phyloP scores from a whole-genome alignment of 345 rosid species.

The Clarkia xantiana region DNA sequence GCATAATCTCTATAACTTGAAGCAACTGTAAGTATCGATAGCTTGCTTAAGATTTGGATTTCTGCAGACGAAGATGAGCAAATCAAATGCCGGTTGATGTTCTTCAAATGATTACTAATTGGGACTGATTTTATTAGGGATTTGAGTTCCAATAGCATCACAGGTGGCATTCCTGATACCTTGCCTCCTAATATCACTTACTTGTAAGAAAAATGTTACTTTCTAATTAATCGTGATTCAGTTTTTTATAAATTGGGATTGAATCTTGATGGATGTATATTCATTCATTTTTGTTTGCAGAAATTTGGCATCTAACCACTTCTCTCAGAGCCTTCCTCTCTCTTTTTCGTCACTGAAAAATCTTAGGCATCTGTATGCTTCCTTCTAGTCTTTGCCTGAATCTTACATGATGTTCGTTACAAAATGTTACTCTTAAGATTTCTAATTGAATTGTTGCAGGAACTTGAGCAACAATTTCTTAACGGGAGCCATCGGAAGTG shows the following conservation, averaged over 20 bases:
- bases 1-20: slow-evolving; percentile 47
- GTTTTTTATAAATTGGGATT: too few species aligned
- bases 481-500: slow-evolving; percentile 74
- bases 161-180: slow-evolving; percentile 58
- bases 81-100: slow-evolving; percentile 2
- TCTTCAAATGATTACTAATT: not conserved
- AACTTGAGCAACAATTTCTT: slow-evolving; percentile 73
- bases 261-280: too few species aligned
- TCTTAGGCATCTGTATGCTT: slow-evolving; percentile 55
- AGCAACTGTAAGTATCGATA: slow-evolving; percentile 47
- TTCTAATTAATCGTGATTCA: too few species aligned
- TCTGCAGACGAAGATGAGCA: not conserved
- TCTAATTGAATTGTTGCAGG: slow-evolving; percentile 24
- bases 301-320: slow-evolving; percentile 63
- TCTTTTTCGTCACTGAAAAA: slow-evolving; percentile 41
- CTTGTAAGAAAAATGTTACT: slow-evolving; percentile 30
- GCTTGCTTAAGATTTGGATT: not conserved
- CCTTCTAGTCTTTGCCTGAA: not conserved
- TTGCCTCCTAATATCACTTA: slow-evolving; percentile 72
- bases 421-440: too few species aligned
- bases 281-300: slow-evolving; percentile 16
- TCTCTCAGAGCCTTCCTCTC: slow-evolving; percentile 51
- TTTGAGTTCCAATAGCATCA: slow-evolving; percentile 49
- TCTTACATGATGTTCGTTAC: not conserved
- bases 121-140: slow-evolving; percentile 42